Conservation (phyloP, 257 asterid species). For the Solanum paucissectum region DNA sequence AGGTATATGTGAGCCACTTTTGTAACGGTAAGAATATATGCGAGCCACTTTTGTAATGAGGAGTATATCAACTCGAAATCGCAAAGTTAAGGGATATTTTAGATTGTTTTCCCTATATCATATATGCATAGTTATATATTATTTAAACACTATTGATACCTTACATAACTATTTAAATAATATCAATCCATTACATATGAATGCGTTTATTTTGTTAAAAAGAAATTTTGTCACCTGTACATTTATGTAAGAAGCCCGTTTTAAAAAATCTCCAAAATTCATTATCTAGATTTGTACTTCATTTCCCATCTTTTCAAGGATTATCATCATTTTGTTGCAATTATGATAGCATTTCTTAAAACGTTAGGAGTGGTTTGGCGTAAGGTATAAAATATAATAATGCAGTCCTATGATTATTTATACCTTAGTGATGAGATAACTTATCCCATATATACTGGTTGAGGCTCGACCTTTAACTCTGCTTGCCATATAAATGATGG, state of each 20-base stretch:
- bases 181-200: not conserved
- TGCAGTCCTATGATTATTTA: too few species aligned
- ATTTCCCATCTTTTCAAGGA: not conserved
- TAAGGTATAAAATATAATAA: too few species aligned
- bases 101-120: not conserved
- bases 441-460: too few species aligned
- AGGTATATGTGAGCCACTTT: too few species aligned
- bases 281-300: not conserved
- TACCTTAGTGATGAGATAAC: too few species aligned
- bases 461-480: too few species aligned
- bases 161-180: not conserved
- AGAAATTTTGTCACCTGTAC: not conserved
- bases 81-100: not conserved
- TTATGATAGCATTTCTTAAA: not conserved
- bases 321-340: not conserved
- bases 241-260: too few species aligned
- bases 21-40: too few species aligned
- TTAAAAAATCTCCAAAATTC: not conserved
- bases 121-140: not conserved
- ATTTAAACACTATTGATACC: not conserved
- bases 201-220: not conserved
- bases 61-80: not conserved
- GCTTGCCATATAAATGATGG: too few species aligned
- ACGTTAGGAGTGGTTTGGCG: too few species aligned
- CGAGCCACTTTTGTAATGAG: not conserved